Evolutionary conservation across 768 basidiomycete species (phyloP), one percentile per base, ranked within the genome.

Genomic region (Calocera viscosa): DNA sequence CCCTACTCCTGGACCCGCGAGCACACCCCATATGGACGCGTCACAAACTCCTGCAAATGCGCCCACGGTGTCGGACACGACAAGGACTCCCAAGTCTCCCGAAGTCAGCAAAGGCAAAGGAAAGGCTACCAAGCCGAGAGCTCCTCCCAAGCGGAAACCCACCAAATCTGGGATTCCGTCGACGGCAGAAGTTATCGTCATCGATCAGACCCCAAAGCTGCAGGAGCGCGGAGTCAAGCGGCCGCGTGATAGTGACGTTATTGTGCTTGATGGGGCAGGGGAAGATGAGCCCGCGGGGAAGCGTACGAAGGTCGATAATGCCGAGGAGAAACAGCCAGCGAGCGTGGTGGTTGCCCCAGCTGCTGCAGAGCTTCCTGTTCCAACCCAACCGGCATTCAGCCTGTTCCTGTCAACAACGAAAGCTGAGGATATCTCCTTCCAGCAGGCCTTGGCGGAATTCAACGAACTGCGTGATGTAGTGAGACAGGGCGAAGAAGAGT

Each of bases 51-150:
- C 53, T 10, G 53, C 22, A 2, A 60, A 60, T 60, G 53, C 26
- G 5, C 53, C 53, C 5, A 60, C 53, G 14, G 53, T 60, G 10
- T 60, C 53, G 19, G 53, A 60, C 53, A 60, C 53, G 26, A 32
- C 53, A 3, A 60, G 53, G 30, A 60, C 53, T 28, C 53, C 53
- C 53, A 60, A 60, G 30, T 60, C 53, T 11, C 53, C 53, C 10
- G 53, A 60, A 60, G 53, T 60, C 53, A 60, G 19, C 30, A 60
- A 60, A 32, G 53, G 53, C 30, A 60, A 60, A 19, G 53, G 53
- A 11, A 60, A 60, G 53, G 22, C 53, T 32, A 30, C 53, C 30
- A 60, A 60, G 53, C 16, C 53, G 11, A 26, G 53, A 16, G 53
- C 53, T 16, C 53, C 53, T 2, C 26, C 53, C 53, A 60, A 60